Conservation (phyloP, 768 basidiomycete species). For the Boletus patriciae region DNA sequence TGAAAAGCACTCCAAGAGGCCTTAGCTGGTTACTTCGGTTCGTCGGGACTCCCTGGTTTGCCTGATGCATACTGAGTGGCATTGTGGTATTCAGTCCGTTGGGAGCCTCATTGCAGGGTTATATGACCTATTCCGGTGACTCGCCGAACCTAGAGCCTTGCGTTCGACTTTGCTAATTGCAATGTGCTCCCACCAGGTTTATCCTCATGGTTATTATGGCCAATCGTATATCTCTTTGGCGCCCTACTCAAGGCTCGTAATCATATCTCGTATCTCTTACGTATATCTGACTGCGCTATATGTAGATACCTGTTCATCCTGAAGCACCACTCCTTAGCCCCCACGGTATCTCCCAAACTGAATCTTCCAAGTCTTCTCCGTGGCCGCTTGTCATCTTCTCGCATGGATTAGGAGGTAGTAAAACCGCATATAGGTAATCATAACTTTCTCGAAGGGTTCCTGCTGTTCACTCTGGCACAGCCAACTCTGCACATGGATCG, state of each 20-base stretch:
- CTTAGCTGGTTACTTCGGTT: constrained; percentile 60
- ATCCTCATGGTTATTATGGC: constrained; percentile 37
- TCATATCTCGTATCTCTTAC: neutral
- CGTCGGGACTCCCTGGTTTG: constrained; percentile 14
- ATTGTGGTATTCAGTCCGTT: constrained; percentile 36
- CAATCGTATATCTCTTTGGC: constrained; percentile 53
- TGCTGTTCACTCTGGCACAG: constrained; percentile 32
- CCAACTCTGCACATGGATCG: constrained; percentile 70
- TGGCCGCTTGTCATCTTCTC: constrained; percentile 86
- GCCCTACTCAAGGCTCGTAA: constrained; percentile 45
- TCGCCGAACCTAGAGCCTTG: neutral
- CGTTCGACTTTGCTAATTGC: neutral
- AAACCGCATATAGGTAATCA: constrained; percentile 64
- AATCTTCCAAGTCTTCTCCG: constrained; percentile 29
- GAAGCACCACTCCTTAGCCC: constrained; percentile 53
- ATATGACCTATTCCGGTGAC: constrained; percentile 49
- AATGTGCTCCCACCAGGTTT: constrained; percentile 16
- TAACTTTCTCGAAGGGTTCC: neutral
- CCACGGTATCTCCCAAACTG: neutral
- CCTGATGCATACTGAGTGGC: constrained; percentile 1
- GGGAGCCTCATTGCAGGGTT: constrained; percentile 47
- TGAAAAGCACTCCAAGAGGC: constrained; percentile 37
- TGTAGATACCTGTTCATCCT: constrained; percentile 56
- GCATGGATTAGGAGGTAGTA: constrained; percentile 76
- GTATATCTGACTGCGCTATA: neutral